Base-by-base conservation (phyloP, 2,329 filamentous ascomycete genomes). In the Diaporthe aspalathi region DNA sequence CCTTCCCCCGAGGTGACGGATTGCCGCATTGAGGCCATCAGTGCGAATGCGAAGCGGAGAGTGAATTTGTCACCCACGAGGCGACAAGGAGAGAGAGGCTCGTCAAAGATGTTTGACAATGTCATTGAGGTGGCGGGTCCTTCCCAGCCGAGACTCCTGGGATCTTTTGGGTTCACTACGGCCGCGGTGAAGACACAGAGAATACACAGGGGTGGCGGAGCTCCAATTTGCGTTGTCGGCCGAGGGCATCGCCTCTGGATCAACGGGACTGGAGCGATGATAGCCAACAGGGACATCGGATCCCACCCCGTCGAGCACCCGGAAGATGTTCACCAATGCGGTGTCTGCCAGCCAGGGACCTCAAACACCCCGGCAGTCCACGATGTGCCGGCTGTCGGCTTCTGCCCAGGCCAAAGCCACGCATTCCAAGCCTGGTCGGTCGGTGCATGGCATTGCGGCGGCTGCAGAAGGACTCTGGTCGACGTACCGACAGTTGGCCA, bases 11-110 rank as follows among this genome's bases (percentile, higher is more conserved):
- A 50, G 29, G 27, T 38, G 43, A 35, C 29, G 45, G 27, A 38
- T 38, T 65, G 45, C 60, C 60, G 27, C 11, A 63, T 63, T 24
- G 29, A 63, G 57, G 20, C 20, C 8, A 35, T 38, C 60, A 65
- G 60, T 65, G 60, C 60, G 60, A 50, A 24, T 24, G 45, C 60
- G 60, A 65, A 50, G 50, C 43, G 17, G 27, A 49, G 14, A 50
- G 29, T 24, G n/a, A n/a, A 65, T 50, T 65, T 50, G 60, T 50
- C 43, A 38, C 45, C 35, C 14, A 35, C 27, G n/a, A 38, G 27
- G 43, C 27, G 60, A n/a, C 45, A 50, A 49, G 14, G 29, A 50
- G 29, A 38, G 45, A 20, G 12, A 38, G n/a, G 45, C 29, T 38
- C 29, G 60, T 24, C 27, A 45, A 50, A 65, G 3, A n/a, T 35